A percentile compares a stretch with the other conserved stretches of the same genome.
Conservation (phyloP, 106 monocot species). For the Phalaenopsis aphrodite region DNA sequence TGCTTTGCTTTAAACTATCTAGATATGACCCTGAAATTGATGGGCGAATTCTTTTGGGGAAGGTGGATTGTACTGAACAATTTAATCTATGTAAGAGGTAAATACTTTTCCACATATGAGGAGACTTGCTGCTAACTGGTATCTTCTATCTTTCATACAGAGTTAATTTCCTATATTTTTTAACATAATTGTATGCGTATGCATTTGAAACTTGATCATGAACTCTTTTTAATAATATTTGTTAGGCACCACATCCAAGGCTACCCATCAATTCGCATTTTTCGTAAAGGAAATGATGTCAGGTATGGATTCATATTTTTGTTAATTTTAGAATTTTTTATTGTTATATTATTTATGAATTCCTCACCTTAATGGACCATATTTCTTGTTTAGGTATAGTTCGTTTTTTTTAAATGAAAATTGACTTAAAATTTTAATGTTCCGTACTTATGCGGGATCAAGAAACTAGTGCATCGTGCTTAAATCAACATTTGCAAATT, state of each 20-base stretch:
- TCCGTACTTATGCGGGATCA: not conserved
- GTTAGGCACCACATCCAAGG: conserved; percentile 91
- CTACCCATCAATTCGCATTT: conserved; percentile 94
- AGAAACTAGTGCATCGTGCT: not conserved
- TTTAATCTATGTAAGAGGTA: conserved; percentile 86
- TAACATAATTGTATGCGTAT: not conserved
- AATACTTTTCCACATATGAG: not conserved
- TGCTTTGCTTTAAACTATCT: conserved; percentile 1
- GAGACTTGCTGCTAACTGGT: not conserved
- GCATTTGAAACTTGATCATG: not conserved
- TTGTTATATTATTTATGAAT: not conserved
- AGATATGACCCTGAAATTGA: conserved; percentile 97
- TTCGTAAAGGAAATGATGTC: conserved; percentile 84
- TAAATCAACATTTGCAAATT: not conserved
- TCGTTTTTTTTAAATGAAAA: not conserved
- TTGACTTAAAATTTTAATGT: not conserved
- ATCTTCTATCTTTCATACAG: too few relatives aligned
- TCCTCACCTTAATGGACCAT: not conserved
- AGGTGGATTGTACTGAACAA: conserved; percentile 85
- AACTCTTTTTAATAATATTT: not conserved
- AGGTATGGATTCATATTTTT: conserved; percentile 38
- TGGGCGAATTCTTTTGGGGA: conserved; percentile 75
- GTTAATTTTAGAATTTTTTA: not conserved
- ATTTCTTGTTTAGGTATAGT: not conserved
- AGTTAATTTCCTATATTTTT: not conserved